These are phyloP conservation scores for Maudiozyma pseudohumilis DNA, from an alignment of 805 yeast genomes.

Conservation along the genomic window DNA sequence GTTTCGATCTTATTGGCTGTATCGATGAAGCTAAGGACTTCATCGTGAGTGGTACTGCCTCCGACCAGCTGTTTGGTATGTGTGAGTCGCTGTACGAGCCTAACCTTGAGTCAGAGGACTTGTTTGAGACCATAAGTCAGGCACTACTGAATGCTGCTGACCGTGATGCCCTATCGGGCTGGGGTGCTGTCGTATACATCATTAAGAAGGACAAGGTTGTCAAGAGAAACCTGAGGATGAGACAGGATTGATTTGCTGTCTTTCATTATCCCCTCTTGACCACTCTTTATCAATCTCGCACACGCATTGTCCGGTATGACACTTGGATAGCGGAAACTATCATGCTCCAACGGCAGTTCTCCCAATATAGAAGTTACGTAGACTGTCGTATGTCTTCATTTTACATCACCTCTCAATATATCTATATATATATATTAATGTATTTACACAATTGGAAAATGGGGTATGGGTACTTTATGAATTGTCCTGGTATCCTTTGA, in stretches of 20 bases:
- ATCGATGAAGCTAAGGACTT: slow-evolving; percentile 92
- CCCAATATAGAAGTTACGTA: no score
- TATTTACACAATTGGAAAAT: no score
- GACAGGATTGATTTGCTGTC: slow-evolving; percentile 72
- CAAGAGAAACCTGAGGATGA: slow-evolving; percentile 79
- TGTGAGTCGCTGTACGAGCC: slow-evolving; percentile 96
- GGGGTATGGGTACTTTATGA: no score
- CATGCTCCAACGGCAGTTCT: no score
- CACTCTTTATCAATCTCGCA: no score
- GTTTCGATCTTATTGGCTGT: slow-evolving; percentile 94
- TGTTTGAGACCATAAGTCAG: slow-evolving; percentile 92
- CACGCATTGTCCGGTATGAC: no score
- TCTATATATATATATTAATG: no score
- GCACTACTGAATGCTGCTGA: slow-evolving; percentile 90
- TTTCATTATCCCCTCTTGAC: no score
- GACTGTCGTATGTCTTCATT: no score
- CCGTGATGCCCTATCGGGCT: slow-evolving; percentile 94
- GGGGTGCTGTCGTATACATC: slow-evolving; percentile 95
- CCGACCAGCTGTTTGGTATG: slow-evolving; percentile 97
- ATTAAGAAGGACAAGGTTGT: slow-evolving; percentile 86
- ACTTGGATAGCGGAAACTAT: no score
- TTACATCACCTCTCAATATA: no score
- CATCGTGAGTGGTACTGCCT: slow-evolving; percentile 90
- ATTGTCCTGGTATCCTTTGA: no score
- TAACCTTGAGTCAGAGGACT: slow-evolving; percentile 82